Percentiles rank a stretch among this genome's conserved stretches.
Conservation (phyloP, 2,329 filamentous ascomycete genomes). For the Apiospora phragmitis region DNA sequence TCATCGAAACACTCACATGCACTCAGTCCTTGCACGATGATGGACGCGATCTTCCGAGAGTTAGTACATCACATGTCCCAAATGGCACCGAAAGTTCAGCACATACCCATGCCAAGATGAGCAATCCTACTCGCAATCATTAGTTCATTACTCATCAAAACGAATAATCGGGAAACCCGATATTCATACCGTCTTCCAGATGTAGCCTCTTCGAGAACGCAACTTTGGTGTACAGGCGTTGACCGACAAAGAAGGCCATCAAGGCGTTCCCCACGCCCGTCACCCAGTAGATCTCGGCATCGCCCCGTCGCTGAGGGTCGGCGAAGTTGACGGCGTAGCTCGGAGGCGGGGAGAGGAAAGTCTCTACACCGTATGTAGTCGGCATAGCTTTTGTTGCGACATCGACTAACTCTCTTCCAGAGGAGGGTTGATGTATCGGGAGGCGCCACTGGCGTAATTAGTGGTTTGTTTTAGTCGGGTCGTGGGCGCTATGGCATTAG, state of each 20-base stretch:
- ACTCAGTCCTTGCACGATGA: neutral
- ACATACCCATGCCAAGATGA: neutral
- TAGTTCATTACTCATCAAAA: neutral
- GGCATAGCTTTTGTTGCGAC: neutral
- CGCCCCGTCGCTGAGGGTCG: slow-evolving; percentile 28
- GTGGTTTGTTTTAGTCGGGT: neutral
- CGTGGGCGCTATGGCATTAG: neutral
- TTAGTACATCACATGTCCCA: neutral
- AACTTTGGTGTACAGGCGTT: slow-evolving; percentile 34
- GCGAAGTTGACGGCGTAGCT: slow-evolving; percentile 36
- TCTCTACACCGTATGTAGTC: neutral
- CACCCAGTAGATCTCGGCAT: slow-evolving; percentile 25
- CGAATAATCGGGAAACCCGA: neutral
- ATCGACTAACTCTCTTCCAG: neutral
- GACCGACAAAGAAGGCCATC: slow-evolving; percentile 25
- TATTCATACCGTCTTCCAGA: slow-evolving; percentile 18
- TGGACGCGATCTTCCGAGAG: neutral
- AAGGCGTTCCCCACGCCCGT: slow-evolving; percentile 28
- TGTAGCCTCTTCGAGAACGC: slow-evolving; percentile 20
- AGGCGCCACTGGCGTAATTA: neutral
- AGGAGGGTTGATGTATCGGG: neutral
- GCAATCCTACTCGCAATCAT: neutral
- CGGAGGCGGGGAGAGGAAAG: neutral
- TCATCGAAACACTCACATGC: neutral
- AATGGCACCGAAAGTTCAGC: fast-evolving